Base-by-base conservation (phyloP, 2,329 filamentous ascomycete species). In the Phialemoniopsis sp. region DNA sequence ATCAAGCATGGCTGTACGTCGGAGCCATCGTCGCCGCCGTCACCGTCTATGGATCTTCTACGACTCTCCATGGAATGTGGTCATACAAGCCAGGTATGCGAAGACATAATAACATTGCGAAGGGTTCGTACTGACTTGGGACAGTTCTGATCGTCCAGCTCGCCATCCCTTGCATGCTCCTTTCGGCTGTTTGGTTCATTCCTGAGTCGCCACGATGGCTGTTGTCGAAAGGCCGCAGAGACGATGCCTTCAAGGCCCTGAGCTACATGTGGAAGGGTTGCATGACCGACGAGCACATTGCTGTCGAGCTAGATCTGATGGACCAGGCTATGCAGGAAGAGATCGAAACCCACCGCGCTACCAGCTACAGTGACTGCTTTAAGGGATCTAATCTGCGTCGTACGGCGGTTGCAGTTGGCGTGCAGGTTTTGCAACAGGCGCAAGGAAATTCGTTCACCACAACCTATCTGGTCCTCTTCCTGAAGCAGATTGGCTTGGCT, bases 131-230 rank as follows among this genome's bases (percentile, higher is more conserved):
- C n/a, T n/a, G n/a, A n/a, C n/a, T 39, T 18, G 18, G n/a, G 18
- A 3, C 19, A 19, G 37, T 32, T 12, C 33, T 39, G 29, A 13
- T 39, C 15, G 30, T 39, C 21, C 37, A 34, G 28, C 29, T 39
- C 13, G 31, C 17, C 6, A 21, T 35, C 15, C 38, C 38, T 4
- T 10, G 29, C 8, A 13, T 32, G 5, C 13, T 40, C 14, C 28
- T 40, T 3, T 16, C 21, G 15, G 34, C 30, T 14, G 29, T 15
- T 36, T 42, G 14, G 29, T 33, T 47, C 15, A 29, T 52, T 3
- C 49, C 49, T 8, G 82, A 86, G 55, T 84, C 80, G 0, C 83
- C 83, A 2, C 72, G 83, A 43, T 87, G 83, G 82, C 69, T 87
- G 17, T 82, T 86, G 50, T 69, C 70, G 34, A 78, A 78, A 48